Conservation (phyloP, 2,329 filamentous ascomycete species). For the Ascochyta rabiei region DNA sequence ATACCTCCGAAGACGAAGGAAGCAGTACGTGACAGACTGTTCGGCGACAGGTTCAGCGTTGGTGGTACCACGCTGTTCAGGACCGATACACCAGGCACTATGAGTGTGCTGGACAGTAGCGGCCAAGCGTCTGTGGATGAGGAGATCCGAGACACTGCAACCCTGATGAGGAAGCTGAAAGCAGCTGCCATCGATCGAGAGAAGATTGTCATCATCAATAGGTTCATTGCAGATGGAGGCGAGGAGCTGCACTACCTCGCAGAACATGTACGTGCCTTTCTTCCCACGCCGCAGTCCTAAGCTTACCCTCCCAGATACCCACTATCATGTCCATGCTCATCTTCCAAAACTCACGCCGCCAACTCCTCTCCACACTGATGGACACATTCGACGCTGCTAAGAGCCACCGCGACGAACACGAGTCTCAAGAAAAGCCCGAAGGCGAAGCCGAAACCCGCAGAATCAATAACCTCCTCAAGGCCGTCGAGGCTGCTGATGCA, state of each 20-base stretch:
- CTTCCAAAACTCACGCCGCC: conserved; percentile 84
- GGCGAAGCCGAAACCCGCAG: conserved; percentile 57
- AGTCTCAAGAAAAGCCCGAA: conserved; percentile 50
- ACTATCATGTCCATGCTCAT: conserved; percentile 71
- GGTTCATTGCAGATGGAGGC: conserved; percentile 77
- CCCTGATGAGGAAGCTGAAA: conserved; percentile 72
- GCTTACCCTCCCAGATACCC: conserved; percentile 38
- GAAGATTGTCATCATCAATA: conserved; percentile 82
- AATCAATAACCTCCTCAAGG: conserved; percentile 73
- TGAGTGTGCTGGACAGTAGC: conserved; percentile 26
- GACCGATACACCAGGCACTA: conserved; percentile 55
- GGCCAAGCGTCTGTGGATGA: conserved; percentile 52
- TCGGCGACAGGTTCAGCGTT: conserved; percentile 48
- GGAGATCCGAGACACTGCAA: conserved; percentile 68
- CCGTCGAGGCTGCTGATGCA: conserved; percentile 76
- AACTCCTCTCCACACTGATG: conserved; percentile 74
- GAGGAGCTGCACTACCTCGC: conserved; percentile 75
- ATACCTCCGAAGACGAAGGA: conserved; percentile 43
- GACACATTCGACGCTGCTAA: conserved; percentile 59
- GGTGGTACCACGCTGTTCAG: conserved; percentile 45
- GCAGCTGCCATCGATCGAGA: conserved; percentile 82
- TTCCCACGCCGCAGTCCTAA: too few species aligned
- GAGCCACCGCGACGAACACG: conserved; percentile 56
- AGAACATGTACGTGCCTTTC: conserved; percentile 55
- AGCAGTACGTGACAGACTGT: conserved; percentile 39